Base-by-base conservation (phyloP, 345 rosid species). In the Salix udensis region DNA sequence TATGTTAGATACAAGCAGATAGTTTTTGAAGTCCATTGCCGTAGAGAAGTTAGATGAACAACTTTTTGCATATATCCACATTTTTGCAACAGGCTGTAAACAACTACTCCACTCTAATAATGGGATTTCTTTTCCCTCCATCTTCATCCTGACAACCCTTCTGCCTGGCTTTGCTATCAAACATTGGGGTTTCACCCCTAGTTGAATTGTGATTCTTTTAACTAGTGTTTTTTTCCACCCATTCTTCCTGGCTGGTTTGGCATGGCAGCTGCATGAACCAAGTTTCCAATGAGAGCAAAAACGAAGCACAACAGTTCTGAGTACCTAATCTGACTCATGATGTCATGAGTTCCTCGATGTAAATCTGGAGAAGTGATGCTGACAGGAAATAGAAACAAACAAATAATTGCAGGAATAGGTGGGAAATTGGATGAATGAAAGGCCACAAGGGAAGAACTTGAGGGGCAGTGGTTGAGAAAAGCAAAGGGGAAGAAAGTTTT, bases 401-500 rank as follows among this genome's bases (percentile, higher is more conserved):
- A 40, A 40, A 0, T 0, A 40, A 40, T 40, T 40, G 46, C 46
- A 40, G 2, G 60, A 53, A 1, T 53, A 34, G 60, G 60, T 53
- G 12, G 60, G 3, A 53, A 53, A 53, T 21, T 3, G 21, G 60
- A 53, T 21, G 10, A 53, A 7, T 53, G 2, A 21, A 19, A 18
- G 60, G 0, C 6, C 4, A 37, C 9, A 6, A 39, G 26, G 26
- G 28, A 68, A 31, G 42, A 28, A 74, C 77, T 50, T 74, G 70
- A 1, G 77, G 71, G 13, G 21, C 70, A 13, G 2, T 30, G 12
- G 62, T 13, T n/a, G 55, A 74, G n/a, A 65, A 4, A 15, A 8
- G 18, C 10, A 72, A 1, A 19, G 77, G 77, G 13, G 70, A 65
- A 18, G 62, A 5, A 65, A 65, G 77, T 74, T 44, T 44, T 30